phyloP scores from a whole-genome alignment of 1,139 yeast species.

The Sugiyamaella sp. region DNA sequence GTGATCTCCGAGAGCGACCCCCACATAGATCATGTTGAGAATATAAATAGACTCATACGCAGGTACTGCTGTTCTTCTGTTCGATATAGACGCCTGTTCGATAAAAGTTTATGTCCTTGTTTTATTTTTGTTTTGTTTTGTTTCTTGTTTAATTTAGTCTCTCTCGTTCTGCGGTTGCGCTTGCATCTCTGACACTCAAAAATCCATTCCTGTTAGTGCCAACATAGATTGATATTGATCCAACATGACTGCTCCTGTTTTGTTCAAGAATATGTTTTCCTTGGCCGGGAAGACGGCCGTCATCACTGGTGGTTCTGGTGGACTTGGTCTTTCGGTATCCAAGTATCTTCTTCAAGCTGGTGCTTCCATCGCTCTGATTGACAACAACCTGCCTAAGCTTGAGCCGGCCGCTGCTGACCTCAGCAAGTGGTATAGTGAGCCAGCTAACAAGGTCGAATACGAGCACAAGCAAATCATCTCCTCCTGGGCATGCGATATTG shows the following conservation, averaged over 20 bases:
- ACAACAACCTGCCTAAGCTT: constrained; percentile 61
- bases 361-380: constrained; percentile 63
- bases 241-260: constrained; percentile 13
- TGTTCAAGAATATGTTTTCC: constrained; percentile 31
- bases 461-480: constrained; percentile 43
- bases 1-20: too few relatives aligned
- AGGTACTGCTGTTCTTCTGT: too few relatives aligned
- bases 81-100: too few relatives aligned
- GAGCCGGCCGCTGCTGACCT: constrained; percentile 64
- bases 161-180: too few relatives aligned
- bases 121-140: too few relatives aligned
- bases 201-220: background rate
- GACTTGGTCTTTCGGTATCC: constrained; percentile 62
- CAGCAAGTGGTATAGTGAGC: constrained; percentile 52
- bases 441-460: constrained; percentile 21
- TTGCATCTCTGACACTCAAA: too few relatives aligned
- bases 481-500: constrained; percentile 78
- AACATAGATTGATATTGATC: too few relatives aligned
- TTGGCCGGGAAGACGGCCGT: constrained; percentile 74
- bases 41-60: too few relatives aligned
- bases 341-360: constrained; percentile 37
- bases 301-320: constrained; percentile 84
- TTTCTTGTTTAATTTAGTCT: too few relatives aligned
- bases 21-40: too few relatives aligned
- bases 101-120: too few relatives aligned